phyloP scores from a whole-genome alignment of 225 moss, liverwort and hornwort genomes.

The Pleurozium schreberi region DNA sequence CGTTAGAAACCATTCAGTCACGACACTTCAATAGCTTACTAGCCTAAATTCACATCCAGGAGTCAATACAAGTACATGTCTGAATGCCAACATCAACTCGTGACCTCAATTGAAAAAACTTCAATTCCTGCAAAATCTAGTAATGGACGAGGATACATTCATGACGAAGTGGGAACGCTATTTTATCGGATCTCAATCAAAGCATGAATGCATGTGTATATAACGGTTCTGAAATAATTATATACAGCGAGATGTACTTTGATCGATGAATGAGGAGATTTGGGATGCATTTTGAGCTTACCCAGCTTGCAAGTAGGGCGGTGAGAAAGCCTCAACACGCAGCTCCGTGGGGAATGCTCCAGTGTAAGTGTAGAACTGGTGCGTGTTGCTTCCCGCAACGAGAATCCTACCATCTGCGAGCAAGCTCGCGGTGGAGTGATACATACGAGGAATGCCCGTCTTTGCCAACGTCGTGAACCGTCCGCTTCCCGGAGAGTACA shows the following conservation, averaged over 20 bases:
- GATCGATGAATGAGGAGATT: too few relatives aligned
- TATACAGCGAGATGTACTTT: not conserved
- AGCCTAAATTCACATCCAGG: too few relatives aligned
- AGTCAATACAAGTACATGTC: not conserved
- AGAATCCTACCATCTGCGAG: constrained; percentile 17
- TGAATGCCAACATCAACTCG: not conserved
- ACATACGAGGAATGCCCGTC: constrained; percentile 10
- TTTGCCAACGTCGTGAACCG: not conserved
- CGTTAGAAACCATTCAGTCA: not conserved
- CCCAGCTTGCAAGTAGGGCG: constrained; percentile 10
- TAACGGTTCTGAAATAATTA: rapidly evolving
- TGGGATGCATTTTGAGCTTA: not conserved
- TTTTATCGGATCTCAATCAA: not conserved
- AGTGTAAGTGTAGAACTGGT: constrained; percentile 21
- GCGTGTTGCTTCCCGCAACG: constrained; percentile 30
- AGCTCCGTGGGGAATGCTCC: constrained; percentile 30
- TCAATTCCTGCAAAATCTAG: not conserved
- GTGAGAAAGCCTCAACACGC: constrained; percentile 35
- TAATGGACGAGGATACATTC: not conserved
- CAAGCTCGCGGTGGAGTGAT: constrained; percentile 28
- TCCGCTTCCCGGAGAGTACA: not conserved
- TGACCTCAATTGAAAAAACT: not conserved
- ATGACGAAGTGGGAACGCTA: not conserved
- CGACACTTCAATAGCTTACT: not conserved
- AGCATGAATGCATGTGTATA: not conserved